Evolutionary conservation across 2,329 filamentous ascomycete genomes (phyloP).

Genomic region (Fusarium lyarnte): DNA sequence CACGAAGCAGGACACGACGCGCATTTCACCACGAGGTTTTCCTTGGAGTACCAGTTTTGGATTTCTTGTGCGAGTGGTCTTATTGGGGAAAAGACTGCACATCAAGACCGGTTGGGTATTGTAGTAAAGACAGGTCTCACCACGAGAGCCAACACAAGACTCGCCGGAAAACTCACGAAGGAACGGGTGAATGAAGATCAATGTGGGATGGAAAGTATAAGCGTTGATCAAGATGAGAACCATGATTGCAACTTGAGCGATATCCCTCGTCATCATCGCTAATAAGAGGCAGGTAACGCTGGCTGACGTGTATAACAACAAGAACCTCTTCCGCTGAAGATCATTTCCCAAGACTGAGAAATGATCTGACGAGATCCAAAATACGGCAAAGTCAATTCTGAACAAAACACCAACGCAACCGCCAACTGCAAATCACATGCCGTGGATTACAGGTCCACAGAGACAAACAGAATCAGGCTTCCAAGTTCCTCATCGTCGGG

Average conservation of each 20-base stretch:
- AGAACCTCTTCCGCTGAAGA: neutral
- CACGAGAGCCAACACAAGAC: neutral
- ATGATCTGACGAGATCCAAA: neutral
- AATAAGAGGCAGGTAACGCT: neutral
- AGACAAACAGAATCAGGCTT: neutral
- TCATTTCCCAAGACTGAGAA: neutral
- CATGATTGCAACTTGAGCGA: neutral
- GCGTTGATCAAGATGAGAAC: neutral
- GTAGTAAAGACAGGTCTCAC: neutral
- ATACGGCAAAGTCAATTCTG: neutral
- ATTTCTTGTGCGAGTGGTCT: slow-evolving; percentile 37
- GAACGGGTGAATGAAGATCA: neutral
- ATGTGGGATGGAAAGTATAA: neutral
- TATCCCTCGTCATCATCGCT: neutral
- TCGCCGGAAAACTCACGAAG: neutral
- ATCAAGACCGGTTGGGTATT: neutral
- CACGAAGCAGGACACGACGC: slow-evolving; percentile 46
- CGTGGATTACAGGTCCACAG: neutral
- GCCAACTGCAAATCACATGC: slow-evolving; percentile 10
- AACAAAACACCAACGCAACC: neutral
- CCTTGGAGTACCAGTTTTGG: slow-evolving; percentile 53
- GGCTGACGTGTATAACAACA: neutral
- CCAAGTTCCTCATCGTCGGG: slow-evolving; percentile 10
- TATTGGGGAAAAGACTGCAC: neutral
- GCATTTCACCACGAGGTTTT: slow-evolving; percentile 43